These are phyloP conservation scores for Sparassis latifolia DNA, from an alignment of 1,284 basidiomycete species.

Conservation along the genomic window DNA sequence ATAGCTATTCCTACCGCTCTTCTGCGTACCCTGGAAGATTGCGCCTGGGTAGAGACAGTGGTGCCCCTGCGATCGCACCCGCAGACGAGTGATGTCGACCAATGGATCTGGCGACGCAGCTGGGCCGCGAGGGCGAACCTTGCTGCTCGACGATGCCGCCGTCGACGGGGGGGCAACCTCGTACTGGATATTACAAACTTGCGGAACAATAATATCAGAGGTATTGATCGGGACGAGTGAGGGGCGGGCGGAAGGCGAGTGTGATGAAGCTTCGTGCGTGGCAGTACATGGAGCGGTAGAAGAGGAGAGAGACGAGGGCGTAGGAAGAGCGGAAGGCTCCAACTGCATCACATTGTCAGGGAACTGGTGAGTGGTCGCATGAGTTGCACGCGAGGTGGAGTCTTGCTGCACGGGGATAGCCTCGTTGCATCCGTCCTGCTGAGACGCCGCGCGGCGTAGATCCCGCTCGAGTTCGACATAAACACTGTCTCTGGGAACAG, in stretches of 20 bases:
- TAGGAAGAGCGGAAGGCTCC: constrained; percentile 13
- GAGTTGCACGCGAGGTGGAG: constrained; percentile 10
- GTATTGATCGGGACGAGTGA: constrained; percentile 16
- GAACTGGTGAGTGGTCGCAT: constrained; percentile 18
- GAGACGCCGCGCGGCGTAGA: constrained; percentile 24
- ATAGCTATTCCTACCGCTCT: constrained; percentile 49
- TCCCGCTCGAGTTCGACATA: constrained; percentile 24
- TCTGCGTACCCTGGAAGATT: constrained; percentile 47
- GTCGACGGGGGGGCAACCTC: constrained; percentile 9
- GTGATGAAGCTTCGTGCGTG: constrained; percentile 3
- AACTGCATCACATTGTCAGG: constrained; percentile 28
- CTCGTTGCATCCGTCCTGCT: constrained; percentile 26
- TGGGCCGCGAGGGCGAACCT: constrained; percentile 10
- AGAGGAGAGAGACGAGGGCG: constrained; percentile 4
- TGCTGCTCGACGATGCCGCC: constrained; percentile 14
- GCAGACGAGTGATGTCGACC: constrained; percentile 68
- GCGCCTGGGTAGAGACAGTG: constrained; percentile 66
- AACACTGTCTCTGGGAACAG: constrained; percentile 14
- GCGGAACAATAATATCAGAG: constrained; percentile 8
- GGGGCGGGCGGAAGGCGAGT: constrained; percentile 11
- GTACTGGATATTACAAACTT: constrained; percentile 1
- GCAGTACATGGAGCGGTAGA: neutral
- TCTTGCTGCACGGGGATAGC: constrained; percentile 18
- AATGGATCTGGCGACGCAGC: constrained; percentile 43
- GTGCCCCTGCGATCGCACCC: constrained; percentile 67